A percentile compares a stretch with the other conserved stretches of the same genome.
Conservation (phyloP, 805 yeast genomes). For the Saccharomycopsis babjevae region DNA sequence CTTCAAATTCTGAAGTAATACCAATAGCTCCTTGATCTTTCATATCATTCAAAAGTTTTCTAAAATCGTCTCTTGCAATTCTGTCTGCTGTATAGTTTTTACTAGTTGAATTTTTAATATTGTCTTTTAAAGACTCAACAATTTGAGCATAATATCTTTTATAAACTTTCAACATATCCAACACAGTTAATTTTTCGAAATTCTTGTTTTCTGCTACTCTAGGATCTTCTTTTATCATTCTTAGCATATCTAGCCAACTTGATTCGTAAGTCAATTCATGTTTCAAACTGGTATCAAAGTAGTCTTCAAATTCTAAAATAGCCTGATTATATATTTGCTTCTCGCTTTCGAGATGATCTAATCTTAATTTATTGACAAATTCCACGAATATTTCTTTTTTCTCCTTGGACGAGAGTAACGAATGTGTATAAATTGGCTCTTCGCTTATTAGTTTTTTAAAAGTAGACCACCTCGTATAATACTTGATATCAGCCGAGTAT, state of each 20-base stretch:
- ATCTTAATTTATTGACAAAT: conserved; percentile 34
- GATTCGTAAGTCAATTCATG: conserved; percentile 18
- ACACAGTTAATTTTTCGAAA: conserved; percentile 38
- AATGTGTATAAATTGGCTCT: conserved; percentile 56
- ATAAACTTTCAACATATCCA: conserved; percentile 52
- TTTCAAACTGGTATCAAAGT: conserved; percentile 29
- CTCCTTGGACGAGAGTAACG: conserved; percentile 48
- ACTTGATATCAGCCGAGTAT: conserved; percentile 33
- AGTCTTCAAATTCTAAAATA: conserved; percentile 39
- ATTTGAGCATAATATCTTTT: conserved; percentile 27
- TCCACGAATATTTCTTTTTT: conserved; percentile 45
- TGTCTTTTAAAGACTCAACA: conserved; percentile 21
- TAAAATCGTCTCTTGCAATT: conserved; percentile 53
- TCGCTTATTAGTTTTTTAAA: conserved; percentile 42
- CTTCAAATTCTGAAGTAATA: conserved; percentile 51
- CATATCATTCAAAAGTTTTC: conserved; percentile 33
- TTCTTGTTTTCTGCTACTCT: conserved; percentile 52
- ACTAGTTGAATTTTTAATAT: conserved; percentile 24
- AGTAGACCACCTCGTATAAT: conserved; percentile 57
- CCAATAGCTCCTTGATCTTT: conserved; percentile 27
- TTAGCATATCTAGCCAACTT: conserved; percentile 32
- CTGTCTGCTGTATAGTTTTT: conserved; percentile 48
- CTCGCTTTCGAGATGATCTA: conserved; percentile 21
- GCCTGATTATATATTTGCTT: conserved; percentile 36
- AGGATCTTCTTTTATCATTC: conserved; percentile 32